Percentiles rank a stretch among this genome's conserved stretches.
Conservation (phyloP, 2,329 filamentous ascomycete species). For the Fulvia fulva region DNA sequence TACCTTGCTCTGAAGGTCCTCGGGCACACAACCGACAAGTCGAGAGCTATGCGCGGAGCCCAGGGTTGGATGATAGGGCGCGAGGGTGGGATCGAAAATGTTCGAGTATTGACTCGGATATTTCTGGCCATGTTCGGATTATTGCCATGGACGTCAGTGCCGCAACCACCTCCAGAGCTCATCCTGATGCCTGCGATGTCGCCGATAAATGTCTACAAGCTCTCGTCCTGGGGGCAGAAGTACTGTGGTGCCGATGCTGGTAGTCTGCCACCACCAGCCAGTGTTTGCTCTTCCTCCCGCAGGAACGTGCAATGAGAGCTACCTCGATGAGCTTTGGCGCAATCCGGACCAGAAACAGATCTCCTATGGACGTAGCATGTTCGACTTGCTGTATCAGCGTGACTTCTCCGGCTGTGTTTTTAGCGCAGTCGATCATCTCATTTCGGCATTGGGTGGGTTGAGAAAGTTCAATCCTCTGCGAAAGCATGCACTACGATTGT, state of each 20-base stretch:
- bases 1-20: too few relatives aligned
- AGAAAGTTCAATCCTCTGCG: neutral
- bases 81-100: neutral
- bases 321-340: neutral
- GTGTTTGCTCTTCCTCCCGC: neutral
- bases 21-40: too few relatives aligned
- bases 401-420: too few relatives aligned
- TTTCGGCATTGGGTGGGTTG: neutral
- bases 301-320: neutral
- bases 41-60: too few relatives aligned
- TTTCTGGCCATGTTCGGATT: neutral
- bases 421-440: neutral
- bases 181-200: neutral
- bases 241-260: neutral
- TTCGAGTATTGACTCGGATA: neutral
- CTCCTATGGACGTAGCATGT: too few relatives aligned
- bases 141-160: neutral
- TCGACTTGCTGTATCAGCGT: too few relatives aligned
- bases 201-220: neutral
- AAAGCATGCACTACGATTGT: neutral
- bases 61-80: too few relatives aligned
- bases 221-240: neutral
- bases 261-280: neutral
- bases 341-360: too few relatives aligned
- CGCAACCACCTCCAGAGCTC: neutral